Evolutionary conservation across 495 filamentous ascomycete genomes (phyloP).

Genomic region (Penicillium odoratum): DNA sequence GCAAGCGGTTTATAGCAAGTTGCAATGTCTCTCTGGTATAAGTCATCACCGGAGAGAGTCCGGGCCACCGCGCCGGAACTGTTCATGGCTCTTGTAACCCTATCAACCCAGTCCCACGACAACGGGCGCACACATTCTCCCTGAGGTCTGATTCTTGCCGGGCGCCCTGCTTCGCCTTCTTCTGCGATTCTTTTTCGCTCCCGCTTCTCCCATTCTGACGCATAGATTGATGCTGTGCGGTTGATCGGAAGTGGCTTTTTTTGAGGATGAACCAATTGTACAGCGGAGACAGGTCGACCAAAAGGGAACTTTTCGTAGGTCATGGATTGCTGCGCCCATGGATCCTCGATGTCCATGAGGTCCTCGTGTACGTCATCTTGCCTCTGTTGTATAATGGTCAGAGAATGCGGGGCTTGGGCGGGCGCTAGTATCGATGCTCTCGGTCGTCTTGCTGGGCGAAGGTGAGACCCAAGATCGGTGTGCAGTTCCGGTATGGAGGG

Average conservation of each 20-base stretch:
- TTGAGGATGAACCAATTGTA: conserved; percentile 31
- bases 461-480: conserved; percentile 24
- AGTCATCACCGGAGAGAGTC: conserved; percentile 53
- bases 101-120: conserved; percentile 43
- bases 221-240: conserved; percentile 36
- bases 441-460: conserved; percentile 18
- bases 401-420: not conserved
- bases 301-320: conserved; percentile 21
- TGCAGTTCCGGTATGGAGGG: conserved; percentile 12
- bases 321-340: conserved; percentile 21
- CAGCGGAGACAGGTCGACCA: conserved; percentile 40
- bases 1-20: conserved; percentile 49
- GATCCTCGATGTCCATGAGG: conserved; percentile 24
- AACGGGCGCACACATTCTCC: conserved; percentile 46
- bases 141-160: conserved; percentile 23
- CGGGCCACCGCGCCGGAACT: conserved; percentile 36
- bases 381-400: not conserved
- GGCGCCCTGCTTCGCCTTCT: conserved; percentile 18
- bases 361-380: conserved; percentile 7
- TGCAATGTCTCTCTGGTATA: conserved; percentile 63
- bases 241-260: conserved; percentile 29
- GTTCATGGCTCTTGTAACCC: conserved; percentile 35
- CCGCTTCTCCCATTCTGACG: conserved; percentile 29
- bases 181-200: conserved; percentile 15
- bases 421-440: conserved; percentile 11